Conservation (phyloP, 106 monocot genomes). For the Dendrobium huoshanense region DNA sequence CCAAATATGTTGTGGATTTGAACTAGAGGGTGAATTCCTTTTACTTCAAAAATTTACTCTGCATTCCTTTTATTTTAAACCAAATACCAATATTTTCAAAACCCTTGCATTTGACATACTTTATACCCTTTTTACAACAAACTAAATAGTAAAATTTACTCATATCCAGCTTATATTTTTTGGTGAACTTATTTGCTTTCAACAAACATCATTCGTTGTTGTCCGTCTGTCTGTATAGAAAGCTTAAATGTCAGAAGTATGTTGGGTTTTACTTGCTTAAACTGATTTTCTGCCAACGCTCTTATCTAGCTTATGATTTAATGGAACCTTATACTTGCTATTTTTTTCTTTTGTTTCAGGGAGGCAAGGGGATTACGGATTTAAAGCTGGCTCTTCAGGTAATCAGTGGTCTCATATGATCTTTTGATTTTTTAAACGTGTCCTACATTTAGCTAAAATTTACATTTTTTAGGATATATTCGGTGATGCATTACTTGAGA, state of each 20-base stretch:
- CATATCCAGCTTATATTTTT: background rate
- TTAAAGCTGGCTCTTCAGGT: slow-evolving; percentile 74
- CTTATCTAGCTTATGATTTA: background rate
- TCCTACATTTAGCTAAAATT: slow-evolving; percentile 5
- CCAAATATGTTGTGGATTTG: too few relatives aligned
- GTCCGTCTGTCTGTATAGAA: background rate
- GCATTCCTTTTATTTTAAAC: too few relatives aligned
- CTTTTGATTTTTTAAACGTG: background rate
- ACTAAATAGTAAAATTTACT: too few relatives aligned
- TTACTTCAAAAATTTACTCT: too few relatives aligned
- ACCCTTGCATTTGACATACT: too few relatives aligned
- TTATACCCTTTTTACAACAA: too few relatives aligned
- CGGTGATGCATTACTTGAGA: slow-evolving; percentile 74
- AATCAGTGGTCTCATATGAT: slow-evolving; percentile 1
- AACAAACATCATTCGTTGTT: background rate
- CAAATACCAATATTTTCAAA: too few relatives aligned
- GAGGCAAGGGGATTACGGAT: slow-evolving; percentile 90
- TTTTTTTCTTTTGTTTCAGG: slow-evolving; percentile 28
- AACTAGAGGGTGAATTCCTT: too few relatives aligned
- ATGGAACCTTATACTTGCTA: background rate
- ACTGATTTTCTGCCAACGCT: background rate
- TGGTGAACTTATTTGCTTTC: background rate
- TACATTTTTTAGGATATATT: slow-evolving; percentile 57
- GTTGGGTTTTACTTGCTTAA: background rate
- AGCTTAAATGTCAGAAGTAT: background rate